phyloP scores from a whole-genome alignment of 768 basidiomycete species.

The Amanita pseudoporphyria region DNA sequence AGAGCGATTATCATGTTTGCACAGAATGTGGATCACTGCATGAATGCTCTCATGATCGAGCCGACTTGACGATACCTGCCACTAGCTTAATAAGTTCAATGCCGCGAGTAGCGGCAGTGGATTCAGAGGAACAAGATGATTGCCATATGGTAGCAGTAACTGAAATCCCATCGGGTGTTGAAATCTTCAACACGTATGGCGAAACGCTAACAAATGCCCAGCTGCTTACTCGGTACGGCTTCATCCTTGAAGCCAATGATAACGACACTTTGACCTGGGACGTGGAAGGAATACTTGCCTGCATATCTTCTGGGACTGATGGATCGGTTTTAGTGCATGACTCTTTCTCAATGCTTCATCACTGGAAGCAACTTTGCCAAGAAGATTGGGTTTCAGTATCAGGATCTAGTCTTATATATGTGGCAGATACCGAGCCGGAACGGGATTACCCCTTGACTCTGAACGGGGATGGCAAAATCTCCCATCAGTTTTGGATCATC shows the following conservation, averaged over 20 bases:
- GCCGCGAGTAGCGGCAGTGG: neutral
- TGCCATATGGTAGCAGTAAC: constrained; percentile 64
- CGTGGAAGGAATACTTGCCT: constrained; percentile 20
- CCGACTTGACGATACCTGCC: constrained; percentile 18
- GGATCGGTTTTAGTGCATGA: neutral
- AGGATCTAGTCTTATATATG: constrained; percentile 11
- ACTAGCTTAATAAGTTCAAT: neutral
- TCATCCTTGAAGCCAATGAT: constrained; percentile 64
- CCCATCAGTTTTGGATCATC: constrained; percentile 40
- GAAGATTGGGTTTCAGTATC: neutral
- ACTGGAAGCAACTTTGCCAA: constrained; percentile 1
- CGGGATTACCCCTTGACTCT: constrained; percentile 21
- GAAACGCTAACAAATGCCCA: constrained; percentile 53
- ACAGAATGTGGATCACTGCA: constrained; percentile 55
- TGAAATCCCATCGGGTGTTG: constrained; percentile 36
- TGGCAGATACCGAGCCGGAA: constrained; percentile 10
- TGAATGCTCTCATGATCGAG: constrained; percentile 56
- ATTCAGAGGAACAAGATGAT: constrained; percentile 18
- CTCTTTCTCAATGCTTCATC: neutral
- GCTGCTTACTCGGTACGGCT: constrained; percentile 64
- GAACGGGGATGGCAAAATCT: constrained; percentile 43
- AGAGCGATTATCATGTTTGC: constrained; percentile 74
- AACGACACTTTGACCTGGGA: constrained; percentile 46
- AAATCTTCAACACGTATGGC: constrained; percentile 79
- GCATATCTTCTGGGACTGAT: constrained; percentile 7